Percentiles rank a stretch among this genome's conserved stretches.
These are phyloP conservation scores for Talaromyces sp. DNA, from an alignment of 2,329 filamentous ascomycete species.

Conservation along the genomic window DNA sequence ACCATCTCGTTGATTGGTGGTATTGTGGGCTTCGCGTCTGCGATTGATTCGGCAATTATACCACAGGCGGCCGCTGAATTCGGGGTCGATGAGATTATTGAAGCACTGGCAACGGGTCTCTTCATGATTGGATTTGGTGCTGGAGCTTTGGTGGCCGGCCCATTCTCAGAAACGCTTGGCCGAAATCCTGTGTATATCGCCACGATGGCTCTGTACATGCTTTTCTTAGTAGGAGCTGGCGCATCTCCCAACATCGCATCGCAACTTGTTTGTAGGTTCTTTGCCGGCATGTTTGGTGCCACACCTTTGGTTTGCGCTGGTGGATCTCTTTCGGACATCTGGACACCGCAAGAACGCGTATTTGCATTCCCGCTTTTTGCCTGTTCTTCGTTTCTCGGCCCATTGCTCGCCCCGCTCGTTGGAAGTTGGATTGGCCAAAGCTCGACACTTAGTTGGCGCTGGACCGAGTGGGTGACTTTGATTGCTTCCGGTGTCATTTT, in stretches of 20 bases:
- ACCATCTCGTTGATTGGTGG: slow-evolving; percentile 43
- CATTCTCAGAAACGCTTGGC: slow-evolving; percentile 47
- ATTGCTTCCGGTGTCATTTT: slow-evolving; percentile 37
- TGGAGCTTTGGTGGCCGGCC: slow-evolving; percentile 47
- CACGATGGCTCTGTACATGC: slow-evolving; percentile 46
- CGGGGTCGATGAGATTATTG: slow-evolving; percentile 43
- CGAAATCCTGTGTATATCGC: slow-evolving; percentile 49
- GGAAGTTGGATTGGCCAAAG: slow-evolving; percentile 45
- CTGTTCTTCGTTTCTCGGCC: slow-evolving; percentile 41
- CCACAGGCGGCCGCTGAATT: slow-evolving; percentile 40
- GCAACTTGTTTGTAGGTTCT: slow-evolving; percentile 48
- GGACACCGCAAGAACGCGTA: slow-evolving; percentile 44
- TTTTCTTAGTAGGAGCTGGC: slow-evolving; percentile 49
- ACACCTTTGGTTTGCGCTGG: slow-evolving; percentile 45
- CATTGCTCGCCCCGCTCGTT: slow-evolving; percentile 40
- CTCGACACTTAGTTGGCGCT: slow-evolving; percentile 43
- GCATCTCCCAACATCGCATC: slow-evolving; percentile 47
- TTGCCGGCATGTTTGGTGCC: slow-evolving; percentile 47
- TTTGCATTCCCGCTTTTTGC: slow-evolving; percentile 51
- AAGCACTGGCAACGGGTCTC: slow-evolving; percentile 43
- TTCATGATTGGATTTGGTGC: slow-evolving; percentile 48
- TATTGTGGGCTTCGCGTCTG: slow-evolving; percentile 47
- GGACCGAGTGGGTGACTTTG: slow-evolving; percentile 45
- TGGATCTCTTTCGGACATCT: slow-evolving; percentile 46
- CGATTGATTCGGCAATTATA: slow-evolving; percentile 49